Conservation (phyloP, 179 eudicot species). For the Drosera spatulata region DNA sequence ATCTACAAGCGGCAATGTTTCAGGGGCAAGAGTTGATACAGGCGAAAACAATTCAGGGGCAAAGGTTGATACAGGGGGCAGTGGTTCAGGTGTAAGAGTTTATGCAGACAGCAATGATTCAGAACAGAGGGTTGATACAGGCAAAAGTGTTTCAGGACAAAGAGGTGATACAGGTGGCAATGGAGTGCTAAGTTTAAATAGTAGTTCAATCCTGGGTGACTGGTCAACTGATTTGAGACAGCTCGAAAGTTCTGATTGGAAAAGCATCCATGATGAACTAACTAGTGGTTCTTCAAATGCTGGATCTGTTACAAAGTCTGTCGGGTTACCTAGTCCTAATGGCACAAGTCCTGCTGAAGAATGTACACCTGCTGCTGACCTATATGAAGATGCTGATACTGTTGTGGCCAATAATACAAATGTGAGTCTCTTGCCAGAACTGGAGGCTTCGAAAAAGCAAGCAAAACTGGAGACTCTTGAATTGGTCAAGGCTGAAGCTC, state of each 20-base stretch:
- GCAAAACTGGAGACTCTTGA: slow-evolving; percentile 45
- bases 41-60: slow-evolving; percentile 10
- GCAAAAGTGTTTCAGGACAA: too few relatives aligned
- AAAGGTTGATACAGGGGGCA: slow-evolving; percentile 13
- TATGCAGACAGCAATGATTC: slow-evolving; percentile 4
- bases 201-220: slow-evolving; percentile 16
- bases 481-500: slow-evolving; percentile 31
- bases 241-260: slow-evolving; percentile 14
- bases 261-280: slow-evolving; percentile 8
- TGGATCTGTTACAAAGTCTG: slow-evolving; percentile 10
- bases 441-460: slow-evolving; percentile 44
- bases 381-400: slow-evolving; percentile 13
- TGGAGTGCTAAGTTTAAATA: slow-evolving; percentile 22
- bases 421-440: slow-evolving; percentile 49
- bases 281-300: slow-evolving; percentile 14
- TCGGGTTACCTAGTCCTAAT: slow-evolving; percentile 13
- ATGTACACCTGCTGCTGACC: slow-evolving; percentile 10
- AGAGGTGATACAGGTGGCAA: neutral
- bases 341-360: slow-evolving; percentile 11
- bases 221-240: slow-evolving; percentile 13
- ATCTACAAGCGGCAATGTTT: slow-evolving; percentile 12
- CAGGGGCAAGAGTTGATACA: slow-evolving; percentile 19
- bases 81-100: slow-evolving; percentile 15
- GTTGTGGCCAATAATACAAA: slow-evolving; percentile 22
- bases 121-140: too few relatives aligned